Conservation (phyloP, 2,329 filamentous ascomycete genomes). For the Cercospora zeae-maydis region DNA sequence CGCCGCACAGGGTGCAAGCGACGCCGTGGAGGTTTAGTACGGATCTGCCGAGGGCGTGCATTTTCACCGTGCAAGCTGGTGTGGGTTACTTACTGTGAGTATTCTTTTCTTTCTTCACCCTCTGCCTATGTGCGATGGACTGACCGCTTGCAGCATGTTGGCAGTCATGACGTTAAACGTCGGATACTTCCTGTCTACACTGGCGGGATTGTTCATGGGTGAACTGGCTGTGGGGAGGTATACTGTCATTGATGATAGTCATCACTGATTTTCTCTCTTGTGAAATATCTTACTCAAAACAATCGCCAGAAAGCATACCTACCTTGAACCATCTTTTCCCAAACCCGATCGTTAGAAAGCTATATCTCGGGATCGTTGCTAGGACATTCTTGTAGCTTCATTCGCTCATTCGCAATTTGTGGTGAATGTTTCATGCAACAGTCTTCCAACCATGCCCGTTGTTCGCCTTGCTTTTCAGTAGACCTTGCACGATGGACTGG, state of each 20-base stretch:
- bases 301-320: no score
- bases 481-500: no score
- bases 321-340: no score
- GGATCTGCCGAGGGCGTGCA: constrained; percentile 67
- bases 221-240: constrained; percentile 77
- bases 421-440: no score
- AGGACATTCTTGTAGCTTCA: no score
- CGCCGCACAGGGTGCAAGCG: constrained; percentile 44
- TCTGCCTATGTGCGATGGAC: not conserved
- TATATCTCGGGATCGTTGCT: no score
- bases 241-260: constrained; percentile 3
- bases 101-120: not conserved
- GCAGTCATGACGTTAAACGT: constrained; percentile 88
- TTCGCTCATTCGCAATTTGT: no score
- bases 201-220: constrained; percentile 77
- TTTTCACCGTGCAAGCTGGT: constrained; percentile 70
- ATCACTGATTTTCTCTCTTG: not conserved
- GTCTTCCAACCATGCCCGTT: no score
- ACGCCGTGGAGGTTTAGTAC: constrained; percentile 79
- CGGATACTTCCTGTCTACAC: constrained; percentile 77
- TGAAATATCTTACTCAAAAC: no score
- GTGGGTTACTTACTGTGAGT: constrained; percentile 84
- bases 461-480: no score
- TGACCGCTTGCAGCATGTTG: constrained; percentile 65
- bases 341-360: no score